Evolutionary conservation across 176 grass and related monocot genomes (phyloP), one percentile per base, ranked within the genome.

Genomic region (Musa troglodytarum): DNA sequence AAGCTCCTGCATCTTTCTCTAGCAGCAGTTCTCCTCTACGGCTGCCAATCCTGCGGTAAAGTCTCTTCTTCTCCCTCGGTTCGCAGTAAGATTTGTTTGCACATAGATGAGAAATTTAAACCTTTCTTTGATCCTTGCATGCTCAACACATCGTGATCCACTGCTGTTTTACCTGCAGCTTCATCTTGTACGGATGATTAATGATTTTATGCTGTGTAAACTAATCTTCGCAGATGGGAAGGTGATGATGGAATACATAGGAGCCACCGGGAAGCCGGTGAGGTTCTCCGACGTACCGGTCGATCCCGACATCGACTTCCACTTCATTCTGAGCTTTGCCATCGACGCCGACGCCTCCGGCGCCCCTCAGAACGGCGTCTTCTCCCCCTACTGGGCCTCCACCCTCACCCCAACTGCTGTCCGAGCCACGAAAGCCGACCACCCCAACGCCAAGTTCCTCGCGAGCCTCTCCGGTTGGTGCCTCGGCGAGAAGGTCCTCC

Each of bases 171-270:
- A 43, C 34, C 6, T 6, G 34, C 4, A 43, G 34, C 34, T 5
- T 43, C 34, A 43, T 43, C 34, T 43, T 6, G 34, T 43, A 0
- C 0, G 34, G 34, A 43, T 43, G 34, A 43, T 43, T 4, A 43
- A 43, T 43, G 34, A 43, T 43, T 43, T 43, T 3, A 43, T 43
- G 34, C 34, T 43, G 34, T 7, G 57, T 11, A 19, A 50, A 2
- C 1, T 69, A 9, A 9, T 34, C 21, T 74, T 76, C 54, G 10
- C 75, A 77, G 75, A 67, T 54, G 75, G 63, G 29, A 77, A 77
- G 22, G 62, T 77, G 75, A 77, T 77, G 50, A 77, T 77, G 75
- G 75, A 77, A 53, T 77, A 77, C 21, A 67, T 67, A 24, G 75
- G 75, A 54, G 75, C 75, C 49, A 77, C 75, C 49, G 75, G 75